Evolutionary conservation across 768 basidiomycete species (phyloP).

Genomic region (Strobilomyces echinocephalus): DNA sequence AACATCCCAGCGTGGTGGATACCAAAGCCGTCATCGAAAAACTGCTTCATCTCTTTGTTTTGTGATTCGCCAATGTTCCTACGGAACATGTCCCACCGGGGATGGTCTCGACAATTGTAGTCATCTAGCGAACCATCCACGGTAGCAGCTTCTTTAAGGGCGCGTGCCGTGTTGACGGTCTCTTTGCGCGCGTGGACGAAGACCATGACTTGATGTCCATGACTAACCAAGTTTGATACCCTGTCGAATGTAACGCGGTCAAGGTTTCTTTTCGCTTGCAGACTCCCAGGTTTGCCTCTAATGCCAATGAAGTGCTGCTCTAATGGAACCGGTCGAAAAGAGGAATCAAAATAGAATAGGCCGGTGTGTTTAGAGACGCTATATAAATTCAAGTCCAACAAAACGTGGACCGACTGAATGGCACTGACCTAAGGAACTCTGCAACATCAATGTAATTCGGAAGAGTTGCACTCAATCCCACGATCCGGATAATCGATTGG

Average conservation of each 20-base stretch:
- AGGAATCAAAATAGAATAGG: conserved; percentile 96
- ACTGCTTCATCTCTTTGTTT: conserved; percentile 95
- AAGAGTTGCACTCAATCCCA: conserved; percentile 92
- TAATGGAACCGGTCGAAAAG: conserved; percentile 92
- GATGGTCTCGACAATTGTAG: conserved; percentile 80
- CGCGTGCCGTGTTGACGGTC: conserved; percentile 87
- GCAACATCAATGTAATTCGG: conserved; percentile 97
- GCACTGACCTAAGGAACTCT: conserved; percentile 77
- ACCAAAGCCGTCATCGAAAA: conserved; percentile 90
- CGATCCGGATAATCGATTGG: conserved; percentile 93
- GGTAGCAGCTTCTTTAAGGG: conserved; percentile 70
- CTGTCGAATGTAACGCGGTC: conserved; percentile 88
- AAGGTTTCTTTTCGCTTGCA: conserved; percentile 72
- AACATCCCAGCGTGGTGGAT: conserved; percentile 99
- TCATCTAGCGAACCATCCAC: conserved; percentile 68
- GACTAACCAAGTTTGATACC: conserved; percentile 79
- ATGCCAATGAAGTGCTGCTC: conserved; percentile 97
- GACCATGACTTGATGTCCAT: conserved; percentile 98
- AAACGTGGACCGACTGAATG: background rate
- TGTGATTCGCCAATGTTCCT: conserved; percentile 72
- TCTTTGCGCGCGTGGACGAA: conserved; percentile 99
- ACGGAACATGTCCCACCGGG: conserved; percentile 71
- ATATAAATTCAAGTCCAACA: conserved; percentile 6
- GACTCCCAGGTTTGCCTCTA: conserved; percentile 78
- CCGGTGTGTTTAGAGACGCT: conserved; percentile 86